phyloP scores from a whole-genome alignment of 2,329 filamentous ascomycete species.

The Colletotrichum aenigma region DNA sequence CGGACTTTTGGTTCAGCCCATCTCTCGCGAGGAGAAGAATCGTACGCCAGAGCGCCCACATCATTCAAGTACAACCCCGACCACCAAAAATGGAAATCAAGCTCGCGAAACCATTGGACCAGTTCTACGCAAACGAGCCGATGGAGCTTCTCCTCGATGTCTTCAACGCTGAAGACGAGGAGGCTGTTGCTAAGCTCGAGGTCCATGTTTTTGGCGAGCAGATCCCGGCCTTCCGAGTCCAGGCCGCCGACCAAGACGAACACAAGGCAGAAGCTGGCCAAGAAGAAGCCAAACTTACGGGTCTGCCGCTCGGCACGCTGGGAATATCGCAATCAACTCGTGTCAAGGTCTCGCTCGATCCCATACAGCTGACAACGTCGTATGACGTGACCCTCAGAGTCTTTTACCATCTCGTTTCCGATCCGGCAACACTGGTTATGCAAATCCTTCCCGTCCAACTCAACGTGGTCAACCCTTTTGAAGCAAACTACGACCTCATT shows the following conservation, averaged over 20 bases:
- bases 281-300: conserved; percentile 48
- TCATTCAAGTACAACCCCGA: conserved; percentile 79
- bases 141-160: conserved; percentile 73
- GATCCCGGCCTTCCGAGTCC: conserved; percentile 50
- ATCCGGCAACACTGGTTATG: conserved; percentile 79
- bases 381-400: conserved; percentile 76
- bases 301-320: conserved; percentile 52
- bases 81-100: conserved; percentile 89
- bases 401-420: conserved; percentile 79
- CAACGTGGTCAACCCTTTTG: conserved; percentile 81
- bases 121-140: conserved; percentile 86
- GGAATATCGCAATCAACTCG: conserved; percentile 45
- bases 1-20: conserved; percentile 56
- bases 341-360: conserved; percentile 54
- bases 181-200: conserved; percentile 74
- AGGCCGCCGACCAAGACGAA: conserved; percentile 36
- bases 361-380: conserved; percentile 52
- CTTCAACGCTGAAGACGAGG: conserved; percentile 82
- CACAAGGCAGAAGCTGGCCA: conserved; percentile 33
- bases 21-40: conserved; percentile 48
- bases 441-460: conserved; percentile 74
- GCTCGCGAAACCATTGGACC: conserved; percentile 63
- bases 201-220: conserved; percentile 67
- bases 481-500: conserved; percentile 87
- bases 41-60: conserved; percentile 53